Percentiles rank a stretch among this genome's conserved stretches.
Evolutionary conservation across 208 protist genomes (phyloP).

Genomic region (Wallacemonas collosoma): DNA sequence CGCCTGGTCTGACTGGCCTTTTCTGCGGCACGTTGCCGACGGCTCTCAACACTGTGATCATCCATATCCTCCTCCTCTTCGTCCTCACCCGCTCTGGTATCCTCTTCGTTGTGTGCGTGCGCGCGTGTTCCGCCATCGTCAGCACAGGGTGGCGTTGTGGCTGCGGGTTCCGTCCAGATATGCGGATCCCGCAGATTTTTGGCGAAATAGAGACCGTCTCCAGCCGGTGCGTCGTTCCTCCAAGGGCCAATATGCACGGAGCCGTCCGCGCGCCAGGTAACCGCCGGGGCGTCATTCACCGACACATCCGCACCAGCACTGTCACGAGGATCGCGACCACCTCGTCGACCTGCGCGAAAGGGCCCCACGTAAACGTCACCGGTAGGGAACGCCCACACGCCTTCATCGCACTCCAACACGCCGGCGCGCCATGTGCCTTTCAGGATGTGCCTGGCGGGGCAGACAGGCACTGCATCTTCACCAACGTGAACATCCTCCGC

Average conservation of each 20-base stretch:
- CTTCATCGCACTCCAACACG: conserved; percentile 53
- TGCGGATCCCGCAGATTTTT: conserved; percentile 46
- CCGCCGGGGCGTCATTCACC: conserved; percentile 1
- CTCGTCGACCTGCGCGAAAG: conserved; percentile 51
- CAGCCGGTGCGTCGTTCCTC: conserved; percentile 53
- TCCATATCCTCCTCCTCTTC: neutral
- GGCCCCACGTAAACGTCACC: conserved; percentile 78
- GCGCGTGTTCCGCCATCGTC: neutral
- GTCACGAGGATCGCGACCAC: neutral
- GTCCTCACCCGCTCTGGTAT: neutral
- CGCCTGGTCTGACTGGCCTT: conserved; percentile 3
- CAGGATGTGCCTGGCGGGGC: conserved; percentile 37
- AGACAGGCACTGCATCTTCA: neutral
- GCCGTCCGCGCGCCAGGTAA: conserved; percentile 71
- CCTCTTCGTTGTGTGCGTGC: neutral
- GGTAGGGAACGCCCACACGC: conserved; percentile 73
- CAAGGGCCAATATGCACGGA: conserved; percentile 74
- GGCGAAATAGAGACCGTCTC: conserved; percentile 59
- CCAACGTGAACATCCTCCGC: conserved; percentile 10
- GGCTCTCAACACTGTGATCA: neutral
- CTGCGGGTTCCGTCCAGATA: conserved; percentile 7
- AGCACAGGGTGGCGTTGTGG: neutral
- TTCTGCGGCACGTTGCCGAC: neutral
- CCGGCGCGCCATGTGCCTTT: conserved; percentile 71
- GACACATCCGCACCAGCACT: neutral